phyloP scores from a whole-genome alignment of 371 early-diverging fungal species.

The Homolaphlyctis polyrhiza region DNA sequence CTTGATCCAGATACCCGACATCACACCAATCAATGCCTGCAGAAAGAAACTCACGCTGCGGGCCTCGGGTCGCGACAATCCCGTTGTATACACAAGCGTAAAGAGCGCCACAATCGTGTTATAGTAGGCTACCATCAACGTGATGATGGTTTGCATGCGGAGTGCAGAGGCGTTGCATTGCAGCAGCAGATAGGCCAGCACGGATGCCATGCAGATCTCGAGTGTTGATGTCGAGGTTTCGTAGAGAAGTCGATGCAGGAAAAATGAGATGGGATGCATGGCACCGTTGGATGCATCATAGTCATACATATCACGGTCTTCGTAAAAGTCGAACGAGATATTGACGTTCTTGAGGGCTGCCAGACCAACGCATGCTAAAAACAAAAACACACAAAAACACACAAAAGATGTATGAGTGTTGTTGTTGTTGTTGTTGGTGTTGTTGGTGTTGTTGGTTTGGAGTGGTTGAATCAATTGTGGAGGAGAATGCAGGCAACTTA shows the following conservation, averaged over 20 bases:
- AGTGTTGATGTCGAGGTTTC: constrained; percentile 21
- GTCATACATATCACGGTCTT: constrained; percentile 22
- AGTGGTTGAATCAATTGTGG: no score
- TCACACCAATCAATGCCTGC: constrained; percentile 17
- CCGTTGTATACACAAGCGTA: constrained; percentile 21
- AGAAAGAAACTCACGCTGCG: constrained; percentile 20
- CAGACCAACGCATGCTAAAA: constrained; percentile 20
- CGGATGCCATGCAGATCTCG: constrained; percentile 14
- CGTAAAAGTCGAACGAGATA: constrained; percentile 31
- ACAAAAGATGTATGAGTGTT: no score
- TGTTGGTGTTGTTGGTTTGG: no score
- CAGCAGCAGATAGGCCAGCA: constrained; percentile 14
- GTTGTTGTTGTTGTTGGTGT: no score
- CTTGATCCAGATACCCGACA: constrained; percentile 22
- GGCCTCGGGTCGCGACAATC: constrained; percentile 19
- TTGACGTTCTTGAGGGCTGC: constrained; percentile 24
- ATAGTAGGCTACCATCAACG: constrained; percentile 20
- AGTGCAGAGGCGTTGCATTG: constrained; percentile 11
- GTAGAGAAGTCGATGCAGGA: constrained; percentile 20
- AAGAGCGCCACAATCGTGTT: constrained; percentile 19
- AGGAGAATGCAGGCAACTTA: constrained; percentile 1
- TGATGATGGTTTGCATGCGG: constrained; percentile 13
- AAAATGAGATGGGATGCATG: constrained; percentile 12
- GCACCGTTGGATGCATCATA: constrained; percentile 19
- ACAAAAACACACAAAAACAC: neutral